phyloP scores from a whole-genome alignment of 352 stramenopile species.

The Phytopythium mirpurense region DNA sequence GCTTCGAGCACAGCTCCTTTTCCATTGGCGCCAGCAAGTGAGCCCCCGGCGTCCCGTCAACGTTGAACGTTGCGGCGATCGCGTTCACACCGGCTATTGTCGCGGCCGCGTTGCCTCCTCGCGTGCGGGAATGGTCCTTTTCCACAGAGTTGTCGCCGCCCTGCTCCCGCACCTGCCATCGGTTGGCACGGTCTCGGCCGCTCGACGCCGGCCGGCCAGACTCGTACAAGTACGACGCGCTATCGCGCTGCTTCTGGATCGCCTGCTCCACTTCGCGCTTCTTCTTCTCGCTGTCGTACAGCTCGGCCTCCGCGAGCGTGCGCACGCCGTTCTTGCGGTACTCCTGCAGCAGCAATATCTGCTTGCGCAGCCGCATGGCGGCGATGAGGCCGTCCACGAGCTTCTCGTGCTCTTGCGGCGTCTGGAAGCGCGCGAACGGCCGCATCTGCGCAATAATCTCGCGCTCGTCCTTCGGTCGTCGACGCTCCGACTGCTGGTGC shows the following conservation, averaged over 20 bases:
- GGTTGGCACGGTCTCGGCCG: conserved; percentile 57
- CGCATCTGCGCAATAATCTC: conserved; percentile 93
- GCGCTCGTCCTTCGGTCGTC: conserved; percentile 92
- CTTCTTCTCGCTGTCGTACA: conserved; percentile 94
- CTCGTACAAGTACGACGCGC: conserved; percentile 83
- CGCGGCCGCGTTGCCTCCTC: conserved; percentile 11
- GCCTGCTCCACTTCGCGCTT: conserved; percentile 90
- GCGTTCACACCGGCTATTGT: conserved; percentile 16
- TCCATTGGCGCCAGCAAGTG: conserved; percentile 90
- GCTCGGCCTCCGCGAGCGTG: conserved; percentile 91
- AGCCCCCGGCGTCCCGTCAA: conserved; percentile 78
- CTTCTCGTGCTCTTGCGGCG: conserved; percentile 89
- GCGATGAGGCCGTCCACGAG: conserved; percentile 91
- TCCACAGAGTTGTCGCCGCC: conserved; percentile 20
- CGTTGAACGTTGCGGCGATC: conserved; percentile 48
- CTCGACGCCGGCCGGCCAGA: conserved; percentile 46
- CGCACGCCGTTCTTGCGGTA: conserved; percentile 94
- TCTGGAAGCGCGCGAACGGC: conserved; percentile 95
- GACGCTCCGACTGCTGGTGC: conserved; percentile 88
- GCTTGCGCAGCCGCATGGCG: conserved; percentile 91
- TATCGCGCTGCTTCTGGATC: conserved; percentile 86
- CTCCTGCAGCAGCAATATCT: conserved; percentile 95
- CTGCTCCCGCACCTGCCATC: conserved; percentile 59
- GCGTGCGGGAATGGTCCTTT: conserved; percentile 16
- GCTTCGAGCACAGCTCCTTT: conserved; percentile 83